Base-by-base conservation (phyloP, 2,329 filamentous ascomycete species). In the Cytospora mali region DNA sequence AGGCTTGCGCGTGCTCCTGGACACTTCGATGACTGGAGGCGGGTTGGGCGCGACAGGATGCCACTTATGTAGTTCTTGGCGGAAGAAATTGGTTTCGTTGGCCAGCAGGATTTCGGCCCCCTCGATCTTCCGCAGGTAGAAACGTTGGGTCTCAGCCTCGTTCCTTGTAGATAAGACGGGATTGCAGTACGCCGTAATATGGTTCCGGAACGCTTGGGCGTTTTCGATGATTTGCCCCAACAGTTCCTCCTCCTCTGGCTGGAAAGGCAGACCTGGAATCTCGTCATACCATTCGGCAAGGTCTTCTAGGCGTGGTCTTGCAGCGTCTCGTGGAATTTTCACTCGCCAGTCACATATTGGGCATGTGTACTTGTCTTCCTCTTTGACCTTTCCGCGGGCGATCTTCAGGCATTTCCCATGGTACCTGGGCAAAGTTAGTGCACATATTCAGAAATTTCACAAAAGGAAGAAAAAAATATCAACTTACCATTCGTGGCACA, bases 331-430 rank as follows among this genome's bases (percentile, higher is more conserved):
- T 28, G 95, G 95, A 58, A 99, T 98, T 78, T 94, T 96, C 72
- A 97, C 91, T 21, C 95, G 89, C 87, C 93, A 97, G 74, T 99
- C 95, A 74, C 95, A 99, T 66, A 99, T 96, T 0, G 95, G 95
- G 71, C 95, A 99, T 1, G 94, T 98, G 73, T 97, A 99, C 74
- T 96, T 97, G 73, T 98, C 95, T 66, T 97, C 94, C 72, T 98
- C 95, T 77, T 98, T 98, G 70, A 99, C 92, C 73, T 98, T 99
- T 58, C 95, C 95, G 55, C 95, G 87, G 3, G 95, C 95, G 71
- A 99, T 97, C 79, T 99, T 99, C 42, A 99, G 82, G 71, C 95
- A 99, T 75, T 97, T 98, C 64, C 95, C 94, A 71, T 99, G 95
- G 72, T 99, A 99, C 91, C 90, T 93, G 14, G 65, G 10, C 28